Evolutionary conservation across 2,329 filamentous ascomycete genomes (phyloP), one percentile per base, ranked within the genome.

Genomic region (Claviceps paspali): DNA sequence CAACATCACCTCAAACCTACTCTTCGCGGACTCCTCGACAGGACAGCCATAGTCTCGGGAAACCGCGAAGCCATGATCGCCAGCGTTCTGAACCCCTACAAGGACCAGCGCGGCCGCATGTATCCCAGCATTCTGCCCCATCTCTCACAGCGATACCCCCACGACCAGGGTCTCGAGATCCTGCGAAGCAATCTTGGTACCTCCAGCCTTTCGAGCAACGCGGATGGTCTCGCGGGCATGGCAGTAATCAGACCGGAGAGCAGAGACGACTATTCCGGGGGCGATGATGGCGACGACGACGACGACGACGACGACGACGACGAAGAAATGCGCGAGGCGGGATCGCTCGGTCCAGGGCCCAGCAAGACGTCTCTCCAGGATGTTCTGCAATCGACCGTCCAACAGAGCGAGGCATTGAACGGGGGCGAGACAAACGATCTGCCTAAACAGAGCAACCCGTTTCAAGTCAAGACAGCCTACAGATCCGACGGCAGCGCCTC

Each of bases 121-220:
- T 73, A 76, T 42, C 68, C 81, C 21, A 91, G 79, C 53, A 79
- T 94, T 33, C 59, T 94, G 33, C 87, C 88, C 0, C 82, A 93
- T 48, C 62, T 95, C 19, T 72, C 76, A 6, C 70, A 76, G 38
- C 68, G 73, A 35, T 82, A 76, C 48, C 66, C 76, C 0, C 55
- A 67, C 9, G 71, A 79, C 35, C 64, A 72, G 39, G 70, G 69
- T 12, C 73, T 91, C 2, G 87, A 95, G 56, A 69, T 81, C 8
- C 55, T 95, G 39, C 64, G 71, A 32, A 70, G 67, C 46, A 75
- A 73, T 44, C 60, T 84, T 17, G 62, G 69, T 7, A 57, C 61
- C 3, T 52, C 49, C 8, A 46, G 49, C 36, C 47, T 49, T 38
- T 40, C 50, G 31, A 45, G 44, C 17, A 44, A 47, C 35, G 44